Evolutionary conservation across 805 yeast genomes (phyloP).

Genomic region (Maudiozyma turicensis): DNA sequence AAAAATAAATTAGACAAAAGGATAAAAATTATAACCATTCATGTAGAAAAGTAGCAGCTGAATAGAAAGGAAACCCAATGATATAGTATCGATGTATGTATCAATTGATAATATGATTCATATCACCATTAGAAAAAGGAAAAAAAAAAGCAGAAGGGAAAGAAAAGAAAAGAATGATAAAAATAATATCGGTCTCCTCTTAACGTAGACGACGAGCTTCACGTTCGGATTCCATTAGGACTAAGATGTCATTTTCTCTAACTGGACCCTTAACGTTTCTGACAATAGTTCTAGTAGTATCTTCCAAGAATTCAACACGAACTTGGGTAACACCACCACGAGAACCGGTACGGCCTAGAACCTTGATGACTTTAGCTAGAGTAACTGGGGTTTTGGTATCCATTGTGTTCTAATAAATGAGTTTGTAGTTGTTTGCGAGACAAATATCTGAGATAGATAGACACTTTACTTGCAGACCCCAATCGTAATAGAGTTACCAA

Average conservation of each 20-base stretch:
- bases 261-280: constrained; percentile 98
- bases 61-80: too few relatives aligned
- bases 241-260: constrained; percentile 95
- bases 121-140: neutral
- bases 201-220: constrained; percentile 95
- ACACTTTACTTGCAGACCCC: too few relatives aligned
- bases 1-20: too few relatives aligned
- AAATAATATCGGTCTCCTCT: neutral
- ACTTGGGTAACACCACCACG: constrained; percentile 99
- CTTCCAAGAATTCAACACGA: constrained; percentile 94
- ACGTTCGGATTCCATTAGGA: constrained; percentile 99
- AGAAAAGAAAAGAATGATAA: neutral
- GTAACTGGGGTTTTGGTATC: constrained; percentile 80
- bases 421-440: too few relatives aligned
- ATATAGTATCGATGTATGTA: too few relatives aligned
- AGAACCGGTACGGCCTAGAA: constrained; percentile 99
- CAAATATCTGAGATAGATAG: too few relatives aligned
- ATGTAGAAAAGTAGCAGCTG: too few relatives aligned
- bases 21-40: too few relatives aligned
- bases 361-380: constrained; percentile 98
- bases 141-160: neutral
- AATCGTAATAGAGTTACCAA: too few relatives aligned
- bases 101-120: too few relatives aligned
- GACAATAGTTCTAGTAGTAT: constrained; percentile 89
- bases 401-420: constrained; percentile 12